Percentiles rank a stretch among this genome's conserved stretches.
These are phyloP conservation scores for Phytopythium aichiense DNA, from an alignment of 352 stramenopile species.

Conservation along the genomic window DNA sequence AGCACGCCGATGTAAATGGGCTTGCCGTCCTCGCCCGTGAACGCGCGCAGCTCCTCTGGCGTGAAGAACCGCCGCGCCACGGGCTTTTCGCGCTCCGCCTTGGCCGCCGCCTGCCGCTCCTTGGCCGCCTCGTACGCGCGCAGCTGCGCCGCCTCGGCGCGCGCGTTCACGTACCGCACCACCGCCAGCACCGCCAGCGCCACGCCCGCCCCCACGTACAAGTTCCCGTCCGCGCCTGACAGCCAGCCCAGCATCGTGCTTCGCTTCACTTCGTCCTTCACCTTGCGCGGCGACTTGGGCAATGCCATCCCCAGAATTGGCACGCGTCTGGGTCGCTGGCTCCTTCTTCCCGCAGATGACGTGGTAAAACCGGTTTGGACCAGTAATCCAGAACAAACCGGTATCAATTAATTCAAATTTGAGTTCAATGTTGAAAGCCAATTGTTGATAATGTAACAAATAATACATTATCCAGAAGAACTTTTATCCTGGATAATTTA, in stretches of 20 bases:
- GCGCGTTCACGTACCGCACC: conserved; percentile 62
- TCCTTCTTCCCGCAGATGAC: conserved; percentile 1
- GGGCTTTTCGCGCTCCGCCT: conserved; percentile 57
- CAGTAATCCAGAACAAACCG: background rate
- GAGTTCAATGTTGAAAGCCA: too few species aligned
- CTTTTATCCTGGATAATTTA: too few species aligned
- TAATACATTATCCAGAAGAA: too few species aligned
- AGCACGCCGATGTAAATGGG: conserved; percentile 91
- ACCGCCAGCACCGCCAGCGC: conserved; percentile 46
- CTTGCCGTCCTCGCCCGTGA: conserved; percentile 90
- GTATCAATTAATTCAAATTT: too few species aligned
- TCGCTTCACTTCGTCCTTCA: background rate
- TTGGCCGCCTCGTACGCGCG: conserved; percentile 59
- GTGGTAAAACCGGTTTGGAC: background rate
- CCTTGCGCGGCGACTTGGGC: background rate
- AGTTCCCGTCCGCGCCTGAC: conserved; percentile 36
- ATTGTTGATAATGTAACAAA: background rate
- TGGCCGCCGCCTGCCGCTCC: conserved; percentile 58
- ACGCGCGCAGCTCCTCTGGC: conserved; percentile 84
- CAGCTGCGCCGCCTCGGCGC: conserved; percentile 54
- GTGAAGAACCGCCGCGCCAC: conserved; percentile 90
- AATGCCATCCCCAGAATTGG: background rate
- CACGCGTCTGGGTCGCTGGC: background rate
- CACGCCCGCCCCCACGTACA: conserved; percentile 52
- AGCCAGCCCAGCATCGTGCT: conserved; percentile 46